Evolutionary conservation across 2,329 filamentous ascomycete species (phyloP).

Genomic region (Sclerotinia sclerotiorum): DNA sequence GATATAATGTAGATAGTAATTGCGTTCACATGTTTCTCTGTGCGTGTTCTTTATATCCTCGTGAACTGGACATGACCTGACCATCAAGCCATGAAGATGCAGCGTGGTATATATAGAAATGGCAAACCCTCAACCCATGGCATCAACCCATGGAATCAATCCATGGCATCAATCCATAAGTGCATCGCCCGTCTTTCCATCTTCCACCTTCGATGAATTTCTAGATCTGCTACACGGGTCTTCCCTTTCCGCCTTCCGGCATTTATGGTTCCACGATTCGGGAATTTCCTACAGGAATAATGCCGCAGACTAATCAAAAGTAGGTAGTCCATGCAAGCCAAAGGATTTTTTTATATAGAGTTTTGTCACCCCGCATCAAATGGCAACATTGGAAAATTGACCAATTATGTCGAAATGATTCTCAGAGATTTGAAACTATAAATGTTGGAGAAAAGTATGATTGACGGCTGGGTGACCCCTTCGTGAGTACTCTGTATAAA

Average conservation of each 20-base stretch:
- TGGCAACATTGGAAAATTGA: background rate
- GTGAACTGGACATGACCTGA: background rate
- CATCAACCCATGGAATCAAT: too few species aligned
- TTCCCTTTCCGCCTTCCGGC: background rate
- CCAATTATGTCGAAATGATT: background rate
- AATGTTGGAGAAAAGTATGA: slow-evolving; percentile 1
- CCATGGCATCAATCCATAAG: background rate
- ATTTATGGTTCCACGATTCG: background rate
- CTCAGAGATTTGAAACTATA: background rate
- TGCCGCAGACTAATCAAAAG: background rate
- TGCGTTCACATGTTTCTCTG: background rate
- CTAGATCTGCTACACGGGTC: slow-evolving; percentile 1
- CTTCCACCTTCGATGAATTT: slow-evolving; percentile 1
- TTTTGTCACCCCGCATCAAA: slow-evolving; percentile 5
- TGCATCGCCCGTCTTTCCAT: background rate
- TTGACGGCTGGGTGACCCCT: background rate
- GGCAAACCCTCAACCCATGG: too few species aligned
- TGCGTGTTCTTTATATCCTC: background rate
- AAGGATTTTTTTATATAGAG: background rate
- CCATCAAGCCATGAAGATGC: too few species aligned
- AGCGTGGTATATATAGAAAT: too few species aligned
- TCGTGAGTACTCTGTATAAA: background rate
- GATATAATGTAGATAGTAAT: slow-evolving; percentile 4
- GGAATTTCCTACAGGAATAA: background rate
- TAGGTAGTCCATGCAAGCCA: background rate